These are phyloP conservation scores for Penicillium parvum DNA, from an alignment of 495 filamentous ascomycete species.

Conservation along the genomic window DNA sequence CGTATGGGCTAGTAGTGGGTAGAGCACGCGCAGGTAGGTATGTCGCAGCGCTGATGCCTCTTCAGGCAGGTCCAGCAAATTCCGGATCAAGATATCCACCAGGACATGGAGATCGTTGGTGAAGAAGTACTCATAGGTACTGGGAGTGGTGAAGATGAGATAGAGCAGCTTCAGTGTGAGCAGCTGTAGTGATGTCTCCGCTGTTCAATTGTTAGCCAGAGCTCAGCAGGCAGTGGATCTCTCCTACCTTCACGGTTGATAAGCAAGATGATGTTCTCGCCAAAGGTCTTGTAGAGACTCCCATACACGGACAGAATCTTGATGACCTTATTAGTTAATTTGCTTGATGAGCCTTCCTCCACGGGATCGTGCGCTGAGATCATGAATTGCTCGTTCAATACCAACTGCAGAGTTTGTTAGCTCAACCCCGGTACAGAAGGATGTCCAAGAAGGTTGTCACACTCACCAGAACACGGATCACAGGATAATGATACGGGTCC, in stretches of 20 bases:
- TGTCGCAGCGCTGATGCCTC: slow-evolving; percentile 78
- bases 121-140: slow-evolving; percentile 97
- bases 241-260: slow-evolving; percentile 82
- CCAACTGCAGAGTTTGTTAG: slow-evolving; percentile 56
- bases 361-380: slow-evolving; percentile 58
- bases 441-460: slow-evolving; percentile 6
- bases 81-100: slow-evolving; percentile 93
- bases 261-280: slow-evolving; percentile 94
- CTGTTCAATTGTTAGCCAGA: slow-evolving; percentile 23
- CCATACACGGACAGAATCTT: slow-evolving; percentile 81
- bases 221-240: neutral
- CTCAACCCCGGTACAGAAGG: neutral
- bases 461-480: slow-evolving; percentile 85
- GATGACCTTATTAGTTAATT: slow-evolving; percentile 88
- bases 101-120: slow-evolving; percentile 94
- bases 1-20: slow-evolving; percentile 84
- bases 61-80: slow-evolving; percentile 85
- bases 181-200: slow-evolving; percentile 84
- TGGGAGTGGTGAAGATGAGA: slow-evolving; percentile 83
- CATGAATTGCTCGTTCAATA: slow-evolving; percentile 98
- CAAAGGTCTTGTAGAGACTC: slow-evolving; percentile 83
- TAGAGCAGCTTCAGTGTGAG: slow-evolving; percentile 94
- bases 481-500: slow-evolving; percentile 94
- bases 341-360: slow-evolving; percentile 33
- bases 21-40: slow-evolving; percentile 95